These are phyloP conservation scores for Symmetrospora coprosmae DNA, from an alignment of 768 basidiomycete genomes.

Conservation along the genomic window DNA sequence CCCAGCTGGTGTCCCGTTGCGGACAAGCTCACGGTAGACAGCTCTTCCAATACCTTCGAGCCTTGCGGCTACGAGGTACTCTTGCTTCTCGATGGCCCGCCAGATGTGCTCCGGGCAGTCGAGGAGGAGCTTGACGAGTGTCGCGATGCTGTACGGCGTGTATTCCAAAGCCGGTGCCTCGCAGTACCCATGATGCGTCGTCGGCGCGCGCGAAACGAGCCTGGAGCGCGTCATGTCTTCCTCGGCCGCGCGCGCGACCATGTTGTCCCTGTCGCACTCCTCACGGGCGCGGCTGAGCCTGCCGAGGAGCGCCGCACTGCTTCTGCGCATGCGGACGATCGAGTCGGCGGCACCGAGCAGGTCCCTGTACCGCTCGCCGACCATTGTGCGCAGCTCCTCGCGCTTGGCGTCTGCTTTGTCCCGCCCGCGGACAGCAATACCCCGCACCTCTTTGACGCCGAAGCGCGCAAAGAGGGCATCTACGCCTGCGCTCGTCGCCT, in stretches of 20 bases:
- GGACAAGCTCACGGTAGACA: conserved; percentile 29
- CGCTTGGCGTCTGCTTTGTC: conserved; percentile 29
- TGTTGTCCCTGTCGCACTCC: conserved; percentile 16
- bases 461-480: conserved; percentile 30
- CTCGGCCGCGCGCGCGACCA: conserved; percentile 12
- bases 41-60: conserved; percentile 29
- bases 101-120: conserved; percentile 25
- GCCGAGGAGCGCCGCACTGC: conserved; percentile 8
- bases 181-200: too few relatives aligned
- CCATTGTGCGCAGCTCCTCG: conserved; percentile 33
- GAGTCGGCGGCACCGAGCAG: conserved; percentile 32
- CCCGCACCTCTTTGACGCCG: conserved; percentile 31
- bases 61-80: conserved; percentile 29
- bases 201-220: conserved; percentile 4
- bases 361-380: conserved; percentile 35
- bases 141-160: conserved; percentile 25
- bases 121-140: conserved; percentile 29
- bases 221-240: conserved; percentile 13
- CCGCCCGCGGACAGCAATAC: conserved; percentile 28
- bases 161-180: not conserved
- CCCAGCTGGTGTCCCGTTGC: conserved; percentile 5
- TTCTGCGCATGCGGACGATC: conserved; percentile 33
- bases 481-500: conserved; percentile 25
- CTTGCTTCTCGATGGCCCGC: conserved; percentile 19
- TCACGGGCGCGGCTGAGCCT: not conserved